These are phyloP conservation scores for Pythium folliculosum DNA, from an alignment of 352 stramenopile genomes.

Conservation along the genomic window DNA sequence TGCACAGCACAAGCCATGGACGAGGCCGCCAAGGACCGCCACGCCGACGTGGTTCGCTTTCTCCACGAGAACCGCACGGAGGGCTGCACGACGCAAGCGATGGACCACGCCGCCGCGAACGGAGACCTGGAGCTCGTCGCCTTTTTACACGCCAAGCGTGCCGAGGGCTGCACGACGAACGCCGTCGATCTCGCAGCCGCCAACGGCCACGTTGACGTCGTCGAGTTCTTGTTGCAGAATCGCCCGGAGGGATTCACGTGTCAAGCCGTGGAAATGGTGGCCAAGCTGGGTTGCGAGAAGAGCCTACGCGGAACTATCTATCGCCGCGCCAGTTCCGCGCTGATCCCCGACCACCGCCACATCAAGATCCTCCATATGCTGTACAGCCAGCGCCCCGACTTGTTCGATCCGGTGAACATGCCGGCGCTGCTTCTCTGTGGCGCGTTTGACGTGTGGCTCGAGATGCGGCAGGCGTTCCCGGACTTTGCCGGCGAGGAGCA, in stretches of 20 bases:
- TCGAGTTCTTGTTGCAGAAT: slow-evolving; percentile 19
- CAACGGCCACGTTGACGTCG: slow-evolving; percentile 15
- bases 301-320: neutral
- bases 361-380: slow-evolving; percentile 7
- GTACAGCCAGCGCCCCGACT: neutral
- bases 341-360: slow-evolving; percentile 7
- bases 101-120: neutral
- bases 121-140: neutral
- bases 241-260: slow-evolving; percentile 7
- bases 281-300: slow-evolving; percentile 2
- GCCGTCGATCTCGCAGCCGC: slow-evolving; percentile 22
- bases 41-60: slow-evolving; percentile 30
- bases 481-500: neutral
- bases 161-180: slow-evolving; percentile 23
- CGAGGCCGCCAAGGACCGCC: slow-evolving; percentile 18
- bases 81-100: slow-evolving; percentile 1
- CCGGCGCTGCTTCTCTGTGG: slow-evolving; percentile 6
- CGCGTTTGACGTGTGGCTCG: slow-evolving; percentile 13
- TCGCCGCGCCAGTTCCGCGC: neutral
- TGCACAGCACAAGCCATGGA: slow-evolving; percentile 33
- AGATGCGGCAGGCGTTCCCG: neutral
- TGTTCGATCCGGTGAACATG: neutral
- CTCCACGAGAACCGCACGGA: slow-evolving; percentile 15
- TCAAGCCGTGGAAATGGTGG: neutral
- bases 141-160: slow-evolving; percentile 14